Base-by-base conservation (phyloP, 345 rosid genomes). In the Pistacia atlantica region DNA sequence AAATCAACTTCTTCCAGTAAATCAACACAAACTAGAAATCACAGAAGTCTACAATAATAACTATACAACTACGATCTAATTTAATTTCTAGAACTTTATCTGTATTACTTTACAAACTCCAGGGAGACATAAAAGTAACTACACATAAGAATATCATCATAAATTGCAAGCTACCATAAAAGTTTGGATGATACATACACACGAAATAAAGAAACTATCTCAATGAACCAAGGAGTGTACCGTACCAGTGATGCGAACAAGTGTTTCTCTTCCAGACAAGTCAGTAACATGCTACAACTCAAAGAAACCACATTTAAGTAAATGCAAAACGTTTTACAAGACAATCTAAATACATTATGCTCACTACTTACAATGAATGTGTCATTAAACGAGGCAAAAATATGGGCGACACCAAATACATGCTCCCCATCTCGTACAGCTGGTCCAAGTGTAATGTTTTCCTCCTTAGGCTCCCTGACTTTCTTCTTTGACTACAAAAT, bases 371-470 rank as follows among this genome's bases (percentile, higher is more conserved):
- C 98, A 61, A 94, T 94, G 83, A 94, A 94, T 6, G 98, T 94
- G 75, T 94, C 98, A 60, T 94, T 94, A 81, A 92, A 94, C 0
- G 97, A 94, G 17, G 98, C 98, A 74, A 88, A 94, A 33, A 92
- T 90, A 80, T 92, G 98, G 13, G 93, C 98, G 10, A 92, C 97
- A 1, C 98, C 98, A 11, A 94, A 92, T 64, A 86, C 96, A 51
- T 84, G 82, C 84, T 92, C 98, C 25, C 97, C 98, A 7, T 92
- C 97, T 18, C 88, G 84, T 37, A 91, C 90, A 52, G 92, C 83
- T 2, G 98, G 97, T 35, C 95, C 96, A 63, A 90, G 97, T 1
- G 88, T 90, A 35, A 92, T 91, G 61, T 76, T 89, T 67, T 94
- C 98, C 63, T 88, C 98, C 92, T 94, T 94, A 17, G 96, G 96